Conservation (phyloP, 176 grass and related monocot genomes). For the Chrysopogon serrulatus region DNA sequence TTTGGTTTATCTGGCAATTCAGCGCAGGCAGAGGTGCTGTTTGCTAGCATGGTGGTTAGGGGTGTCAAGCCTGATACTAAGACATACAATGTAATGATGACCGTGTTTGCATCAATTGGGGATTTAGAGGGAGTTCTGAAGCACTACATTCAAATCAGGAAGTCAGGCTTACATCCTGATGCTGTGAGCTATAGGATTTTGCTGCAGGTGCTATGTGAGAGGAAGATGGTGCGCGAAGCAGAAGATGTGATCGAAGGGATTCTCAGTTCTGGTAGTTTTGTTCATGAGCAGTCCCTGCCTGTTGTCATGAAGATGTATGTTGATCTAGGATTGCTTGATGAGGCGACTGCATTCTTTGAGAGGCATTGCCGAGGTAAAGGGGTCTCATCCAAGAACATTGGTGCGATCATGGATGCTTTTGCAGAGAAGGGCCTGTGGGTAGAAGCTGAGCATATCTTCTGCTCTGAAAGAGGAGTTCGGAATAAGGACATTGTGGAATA, state of each 20-base stretch:
- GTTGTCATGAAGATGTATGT: constrained; percentile 72
- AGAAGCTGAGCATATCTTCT: constrained; percentile 59
- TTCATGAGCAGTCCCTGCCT: constrained; percentile 57
- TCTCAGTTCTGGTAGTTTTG: constrained; percentile 8
- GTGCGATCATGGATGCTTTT: constrained; percentile 67
- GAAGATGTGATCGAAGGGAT: constrained; percentile 43
- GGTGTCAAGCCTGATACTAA: constrained; percentile 48
- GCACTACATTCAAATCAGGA: constrained; percentile 40
- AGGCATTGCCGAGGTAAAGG: constrained; percentile 40
- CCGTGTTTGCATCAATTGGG: constrained; percentile 40
- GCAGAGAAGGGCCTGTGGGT: constrained; percentile 56
- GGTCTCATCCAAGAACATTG: constrained; percentile 55
- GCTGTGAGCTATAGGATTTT: constrained; percentile 64
- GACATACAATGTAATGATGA: constrained; percentile 65
- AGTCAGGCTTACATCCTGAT: constrained; percentile 34
- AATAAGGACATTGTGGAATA: constrained; percentile 55
- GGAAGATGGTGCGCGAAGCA: constrained; percentile 37
- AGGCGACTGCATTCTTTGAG: constrained; percentile 53
- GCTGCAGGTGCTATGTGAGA: constrained; percentile 51
- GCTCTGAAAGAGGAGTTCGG: constrained; percentile 14
- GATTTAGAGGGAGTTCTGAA: constrained; percentile 42
- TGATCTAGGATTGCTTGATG: constrained; percentile 56
- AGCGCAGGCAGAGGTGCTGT: constrained; percentile 37
- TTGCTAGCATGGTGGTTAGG: constrained; percentile 50
- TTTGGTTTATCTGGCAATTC: constrained; percentile 34